phyloP scores from a whole-genome alignment of 306 rosid genomes.

The Spatholobus suberectus region DNA sequence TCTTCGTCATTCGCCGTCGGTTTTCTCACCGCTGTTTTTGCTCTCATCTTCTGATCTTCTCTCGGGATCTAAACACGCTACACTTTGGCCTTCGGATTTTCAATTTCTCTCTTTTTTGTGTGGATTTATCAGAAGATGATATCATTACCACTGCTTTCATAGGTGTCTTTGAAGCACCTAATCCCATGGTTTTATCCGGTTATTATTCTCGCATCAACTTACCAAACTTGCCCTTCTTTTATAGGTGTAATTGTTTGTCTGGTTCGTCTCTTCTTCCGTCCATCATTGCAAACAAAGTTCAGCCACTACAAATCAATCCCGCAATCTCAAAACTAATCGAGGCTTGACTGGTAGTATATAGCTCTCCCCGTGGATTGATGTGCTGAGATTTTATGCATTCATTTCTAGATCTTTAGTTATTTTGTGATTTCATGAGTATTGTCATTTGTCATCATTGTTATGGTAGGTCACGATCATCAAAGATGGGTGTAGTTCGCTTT shows the following conservation, averaged over 20 bases:
- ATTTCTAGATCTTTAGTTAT: conserved; percentile 21
- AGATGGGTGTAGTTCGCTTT: no score
- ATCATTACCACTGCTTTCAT: no score
- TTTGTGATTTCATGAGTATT: conserved; percentile 12
- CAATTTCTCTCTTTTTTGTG: neutral
- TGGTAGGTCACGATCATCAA: conserved; percentile 24
- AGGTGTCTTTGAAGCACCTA: no score
- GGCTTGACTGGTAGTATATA: conserved; percentile 4
- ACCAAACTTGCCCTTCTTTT: no score
- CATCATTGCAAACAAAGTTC: no score
- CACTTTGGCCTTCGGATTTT: neutral
- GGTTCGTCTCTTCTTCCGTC: no score
- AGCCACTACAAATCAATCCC: no score
- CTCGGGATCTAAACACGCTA: conserved; percentile 52
- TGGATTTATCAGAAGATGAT: conserved; percentile 18
- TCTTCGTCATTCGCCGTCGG: conserved; percentile 62
- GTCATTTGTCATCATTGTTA: conserved; percentile 4
- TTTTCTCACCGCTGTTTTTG: conserved; percentile 47
- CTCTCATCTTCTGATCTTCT: conserved; percentile 74
- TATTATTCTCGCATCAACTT: no score
- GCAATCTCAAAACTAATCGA: neutral
- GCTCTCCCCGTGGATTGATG: neutral
- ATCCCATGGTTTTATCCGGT: no score
- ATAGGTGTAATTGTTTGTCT: no score
- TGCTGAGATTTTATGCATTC: conserved; percentile 7